Conservation (phyloP, 2,329 filamentous ascomycete genomes). For the Penicillium sp. region DNA sequence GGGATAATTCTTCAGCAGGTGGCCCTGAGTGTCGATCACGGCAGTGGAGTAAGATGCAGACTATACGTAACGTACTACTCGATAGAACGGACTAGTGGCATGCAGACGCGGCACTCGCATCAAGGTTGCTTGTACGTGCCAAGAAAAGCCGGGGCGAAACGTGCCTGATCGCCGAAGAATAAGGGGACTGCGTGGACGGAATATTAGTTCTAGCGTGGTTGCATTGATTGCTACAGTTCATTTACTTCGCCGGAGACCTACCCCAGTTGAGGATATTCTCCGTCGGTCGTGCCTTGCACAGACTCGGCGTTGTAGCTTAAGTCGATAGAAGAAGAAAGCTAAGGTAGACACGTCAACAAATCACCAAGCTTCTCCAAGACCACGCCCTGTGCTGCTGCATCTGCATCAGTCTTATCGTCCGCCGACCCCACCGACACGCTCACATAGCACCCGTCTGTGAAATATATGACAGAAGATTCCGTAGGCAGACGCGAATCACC, state of each 20-base stretch:
- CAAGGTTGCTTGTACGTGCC: neutral
- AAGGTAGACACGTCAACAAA: conserved; percentile 55
- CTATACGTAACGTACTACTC: neutral
- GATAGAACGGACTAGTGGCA: neutral
- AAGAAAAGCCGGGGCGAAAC: conserved; percentile 7
- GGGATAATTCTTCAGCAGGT: neutral
- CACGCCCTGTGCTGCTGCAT: conserved; percentile 55
- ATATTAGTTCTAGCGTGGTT: neutral
- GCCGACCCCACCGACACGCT: conserved; percentile 68
- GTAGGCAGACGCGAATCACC: conserved; percentile 61
- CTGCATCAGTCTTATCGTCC: conserved; percentile 63
- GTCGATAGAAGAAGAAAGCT: conserved; percentile 6
- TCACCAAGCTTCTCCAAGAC: conserved; percentile 58
- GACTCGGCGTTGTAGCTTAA: too few species aligned
- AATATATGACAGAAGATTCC: conserved; percentile 59
- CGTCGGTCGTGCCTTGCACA: neutral
- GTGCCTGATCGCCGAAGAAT: neutral
- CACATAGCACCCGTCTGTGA: conserved; percentile 60
- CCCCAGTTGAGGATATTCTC: neutral
- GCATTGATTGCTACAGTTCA: neutral
- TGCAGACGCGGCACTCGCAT: neutral
- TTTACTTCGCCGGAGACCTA: neutral
- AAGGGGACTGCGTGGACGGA: neutral
- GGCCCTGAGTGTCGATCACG: neutral
- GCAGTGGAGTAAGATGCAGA: neutral